phyloP scores from a whole-genome alignment of 78 protist species.

The Bigelowiella natans region DNA sequence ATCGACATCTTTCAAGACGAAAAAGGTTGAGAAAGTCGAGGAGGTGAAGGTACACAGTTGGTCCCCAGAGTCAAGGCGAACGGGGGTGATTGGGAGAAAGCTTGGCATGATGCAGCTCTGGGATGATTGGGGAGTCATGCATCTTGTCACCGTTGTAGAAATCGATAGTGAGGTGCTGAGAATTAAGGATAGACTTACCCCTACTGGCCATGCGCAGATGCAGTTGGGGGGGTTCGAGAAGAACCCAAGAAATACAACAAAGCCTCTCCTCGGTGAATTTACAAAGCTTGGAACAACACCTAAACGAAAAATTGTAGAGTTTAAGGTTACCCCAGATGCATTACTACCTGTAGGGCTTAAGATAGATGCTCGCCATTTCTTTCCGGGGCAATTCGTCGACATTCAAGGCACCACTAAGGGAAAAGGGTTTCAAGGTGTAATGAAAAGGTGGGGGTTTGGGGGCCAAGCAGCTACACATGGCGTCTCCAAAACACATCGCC shows the following conservation, averaged over 20 bases:
- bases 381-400: slow-evolving; percentile 3
- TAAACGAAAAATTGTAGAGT: not conserved
- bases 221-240: not conserved
- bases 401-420: not conserved
- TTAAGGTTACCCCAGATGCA: not conserved
- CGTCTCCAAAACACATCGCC: not conserved
- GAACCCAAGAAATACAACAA: not conserved
- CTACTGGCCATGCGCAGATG: not conserved
- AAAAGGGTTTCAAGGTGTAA: slow-evolving; percentile 6
- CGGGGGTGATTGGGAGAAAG: not conserved
- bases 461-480: not conserved
- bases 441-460: not conserved
- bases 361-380: not conserved
- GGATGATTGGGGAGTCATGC: not conserved
- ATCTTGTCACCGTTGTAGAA: not conserved
- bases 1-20: too few species aligned
- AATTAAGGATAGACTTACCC: not conserved
- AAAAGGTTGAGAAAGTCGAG: too few species aligned
- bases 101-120: slow-evolving; percentile 7
- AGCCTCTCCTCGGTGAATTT: not conserved
- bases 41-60: not conserved
- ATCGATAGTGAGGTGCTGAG: not conserved
- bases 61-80: not conserved
- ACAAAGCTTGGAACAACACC: not conserved
- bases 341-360: not conserved